phyloP scores from a whole-genome alignment of 768 basidiomycete genomes.

The Boletellus sp. region DNA sequence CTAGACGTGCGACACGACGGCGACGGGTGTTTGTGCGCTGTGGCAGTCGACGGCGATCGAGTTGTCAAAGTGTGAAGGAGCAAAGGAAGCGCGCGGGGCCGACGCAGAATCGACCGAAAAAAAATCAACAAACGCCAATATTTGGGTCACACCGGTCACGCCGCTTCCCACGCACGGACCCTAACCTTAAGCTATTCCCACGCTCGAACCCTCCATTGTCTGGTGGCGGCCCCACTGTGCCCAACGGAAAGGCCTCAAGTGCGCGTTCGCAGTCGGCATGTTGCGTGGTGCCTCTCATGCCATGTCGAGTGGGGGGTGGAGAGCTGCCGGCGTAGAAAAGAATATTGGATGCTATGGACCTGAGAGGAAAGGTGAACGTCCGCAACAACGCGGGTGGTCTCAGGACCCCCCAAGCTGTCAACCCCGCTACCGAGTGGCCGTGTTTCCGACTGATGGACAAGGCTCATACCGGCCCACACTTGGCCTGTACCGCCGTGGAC shows the following conservation, averaged over 20 bases:
- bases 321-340: background rate
- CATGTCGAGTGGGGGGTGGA: background rate
- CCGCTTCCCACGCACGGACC: conserved; percentile 44
- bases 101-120: conserved; percentile 38
- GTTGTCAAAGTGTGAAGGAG: conserved; percentile 42
- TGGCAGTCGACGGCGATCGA: conserved; percentile 47
- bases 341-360: background rate
- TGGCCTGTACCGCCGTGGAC: too few relatives aligned
- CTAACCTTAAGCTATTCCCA: conserved; percentile 35
- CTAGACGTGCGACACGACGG: conserved; percentile 37
- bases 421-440: conserved; percentile 1
- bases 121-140: conserved; percentile 41
- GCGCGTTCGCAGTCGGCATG: background rate
- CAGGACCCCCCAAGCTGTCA: conserved; percentile 22
- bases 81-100: conserved; percentile 45
- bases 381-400: conserved; percentile 19
- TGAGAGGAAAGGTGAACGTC: background rate
- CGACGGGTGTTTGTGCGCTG: conserved; percentile 41
- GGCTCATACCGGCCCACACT: too few relatives aligned
- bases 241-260: background rate
- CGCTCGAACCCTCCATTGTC: conserved; percentile 29
- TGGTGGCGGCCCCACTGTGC: conserved; percentile 2
- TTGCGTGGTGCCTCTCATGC: background rate
- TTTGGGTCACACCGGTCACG: conserved; percentile 35
- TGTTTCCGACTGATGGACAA: background rate